Conservation (phyloP, 2,329 filamentous ascomycete species). For the Alternaria conjuncta region DNA sequence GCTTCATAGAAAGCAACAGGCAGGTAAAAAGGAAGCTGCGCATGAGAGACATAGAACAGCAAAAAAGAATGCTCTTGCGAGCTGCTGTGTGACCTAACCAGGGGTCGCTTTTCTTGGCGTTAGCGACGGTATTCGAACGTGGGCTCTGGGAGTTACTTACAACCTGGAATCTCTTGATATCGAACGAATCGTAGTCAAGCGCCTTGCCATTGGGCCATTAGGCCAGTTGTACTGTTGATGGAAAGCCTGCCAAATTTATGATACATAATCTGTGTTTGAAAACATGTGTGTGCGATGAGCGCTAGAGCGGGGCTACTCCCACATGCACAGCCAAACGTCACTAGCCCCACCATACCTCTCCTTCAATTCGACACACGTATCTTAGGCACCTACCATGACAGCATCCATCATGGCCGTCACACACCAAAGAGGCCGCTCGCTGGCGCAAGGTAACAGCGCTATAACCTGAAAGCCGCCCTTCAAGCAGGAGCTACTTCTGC, state of each 20-base stretch:
- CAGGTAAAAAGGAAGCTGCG: neutral
- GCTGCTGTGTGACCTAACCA: conserved; percentile 25
- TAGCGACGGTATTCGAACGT: neutral
- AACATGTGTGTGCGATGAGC: neutral
- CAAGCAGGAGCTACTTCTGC: neutral
- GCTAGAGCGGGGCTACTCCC: neutral
- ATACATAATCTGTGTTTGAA: too few relatives aligned
- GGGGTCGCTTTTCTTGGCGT: conserved; percentile 15
- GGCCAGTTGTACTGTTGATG: conserved; percentile 22
- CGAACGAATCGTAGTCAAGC: conserved; percentile 59
- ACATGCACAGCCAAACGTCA: neutral
- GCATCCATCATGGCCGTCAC: conserved; percentile 5
- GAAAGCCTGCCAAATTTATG: neutral
- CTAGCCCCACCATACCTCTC: conserved; percentile 10
- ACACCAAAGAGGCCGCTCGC: neutral
- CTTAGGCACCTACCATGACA: conserved; percentile 6
- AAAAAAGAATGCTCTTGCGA: conserved; percentile 3
- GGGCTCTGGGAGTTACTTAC: conserved; percentile 1
- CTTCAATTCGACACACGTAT: conserved; percentile 4
- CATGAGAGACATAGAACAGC: neutral
- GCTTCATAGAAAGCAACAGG: neutral
- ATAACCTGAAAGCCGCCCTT: neutral
- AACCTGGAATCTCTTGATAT: conserved; percentile 44
- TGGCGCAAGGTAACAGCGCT: neutral
- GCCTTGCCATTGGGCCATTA: conserved; percentile 63